These are phyloP conservation scores for Citrullus mucosospermus DNA, from an alignment of 306 rosid genomes.

Conservation along the genomic window DNA sequence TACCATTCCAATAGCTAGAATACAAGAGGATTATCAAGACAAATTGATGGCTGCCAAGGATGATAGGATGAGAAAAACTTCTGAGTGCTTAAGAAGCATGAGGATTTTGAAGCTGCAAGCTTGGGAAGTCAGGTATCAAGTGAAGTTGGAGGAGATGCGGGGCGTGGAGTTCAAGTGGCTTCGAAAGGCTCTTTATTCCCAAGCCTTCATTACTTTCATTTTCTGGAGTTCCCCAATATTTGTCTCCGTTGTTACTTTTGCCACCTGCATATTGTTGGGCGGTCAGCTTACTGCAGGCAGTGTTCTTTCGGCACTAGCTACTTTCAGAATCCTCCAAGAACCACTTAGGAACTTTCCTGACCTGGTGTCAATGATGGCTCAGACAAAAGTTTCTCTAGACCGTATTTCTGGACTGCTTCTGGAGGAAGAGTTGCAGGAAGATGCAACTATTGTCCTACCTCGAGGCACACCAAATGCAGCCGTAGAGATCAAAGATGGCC, in stretches of 20 bases:
- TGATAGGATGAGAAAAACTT: constrained; percentile 96
- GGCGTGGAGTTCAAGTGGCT: constrained; percentile 95
- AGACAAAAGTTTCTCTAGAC: constrained; percentile 98
- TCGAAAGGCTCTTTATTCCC: constrained; percentile 84
- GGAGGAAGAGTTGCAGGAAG: constrained; percentile 91
- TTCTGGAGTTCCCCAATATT: constrained; percentile 99
- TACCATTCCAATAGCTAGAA: constrained; percentile 69
- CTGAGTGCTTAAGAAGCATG: constrained; percentile 92
- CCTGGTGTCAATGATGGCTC: constrained; percentile 98
- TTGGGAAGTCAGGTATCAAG: constrained; percentile 85
- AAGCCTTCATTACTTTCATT: constrained; percentile 93
- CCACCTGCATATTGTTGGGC: constrained; percentile 75
- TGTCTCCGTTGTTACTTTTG: constrained; percentile 92
- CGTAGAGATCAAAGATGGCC: constrained; percentile 69
- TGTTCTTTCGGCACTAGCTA: constrained; percentile 97
- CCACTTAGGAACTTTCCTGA: constrained; percentile 97
- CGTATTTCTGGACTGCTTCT: constrained; percentile 75
- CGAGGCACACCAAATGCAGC: constrained; percentile 55
- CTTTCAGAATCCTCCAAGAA: constrained; percentile 98
- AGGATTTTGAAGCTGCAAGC: constrained; percentile 97
- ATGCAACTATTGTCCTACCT: constrained; percentile 73
- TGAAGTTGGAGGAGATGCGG: constrained; percentile 80
- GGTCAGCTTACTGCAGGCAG: constrained; percentile 77
- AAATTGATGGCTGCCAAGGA: constrained; percentile 96
- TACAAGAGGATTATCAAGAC: constrained; percentile 92